Percentiles rank a stretch among this genome's conserved stretches.
phyloP scores from a whole-genome alignment of 192 early-diverging fungal species.

The Entrophospora sp. region DNA sequence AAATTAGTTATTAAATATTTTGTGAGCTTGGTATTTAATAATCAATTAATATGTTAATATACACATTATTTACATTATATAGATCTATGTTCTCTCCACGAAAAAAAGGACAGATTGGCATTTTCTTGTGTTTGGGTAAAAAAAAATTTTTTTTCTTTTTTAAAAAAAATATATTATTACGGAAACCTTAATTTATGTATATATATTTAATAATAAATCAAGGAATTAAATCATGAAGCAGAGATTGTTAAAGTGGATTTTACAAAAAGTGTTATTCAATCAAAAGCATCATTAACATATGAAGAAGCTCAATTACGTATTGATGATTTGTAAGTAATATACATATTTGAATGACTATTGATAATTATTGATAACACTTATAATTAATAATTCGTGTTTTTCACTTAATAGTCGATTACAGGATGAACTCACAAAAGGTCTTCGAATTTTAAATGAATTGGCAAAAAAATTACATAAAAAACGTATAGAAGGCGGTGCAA shows the following conservation, averaged over 20 bases:
- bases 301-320: slow-evolving; percentile 88
- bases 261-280: slow-evolving; percentile 82
- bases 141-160: neutral
- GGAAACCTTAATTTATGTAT: too few relatives aligned
- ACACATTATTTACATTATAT: neutral
- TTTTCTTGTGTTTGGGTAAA: slow-evolving; percentile 81
- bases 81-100: slow-evolving; percentile 74
- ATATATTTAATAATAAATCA: too few relatives aligned
- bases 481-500: slow-evolving; percentile 76
- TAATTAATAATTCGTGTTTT: neutral
- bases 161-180: neutral
- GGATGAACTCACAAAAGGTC: slow-evolving; percentile 63
- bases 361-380: slow-evolving; percentile 33
- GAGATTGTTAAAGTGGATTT: slow-evolving; percentile 70
- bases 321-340: slow-evolving; percentile 53
- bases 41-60: too few relatives aligned
- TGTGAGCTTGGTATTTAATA: too few relatives aligned
- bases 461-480: slow-evolving; percentile 73
- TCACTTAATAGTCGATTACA: slow-evolving; percentile 32
- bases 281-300: slow-evolving; percentile 88
- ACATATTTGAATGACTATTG: slow-evolving; percentile 44
- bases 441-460: slow-evolving; percentile 64
- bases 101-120: slow-evolving; percentile 82
- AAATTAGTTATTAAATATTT: neutral
- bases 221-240: slow-evolving; percentile 52